Evolutionary conservation across 2,329 filamentous ascomycete genomes (phyloP), one percentile per base, ranked within the genome.

Genomic region (Graphiopsis chlorocephala): DNA sequence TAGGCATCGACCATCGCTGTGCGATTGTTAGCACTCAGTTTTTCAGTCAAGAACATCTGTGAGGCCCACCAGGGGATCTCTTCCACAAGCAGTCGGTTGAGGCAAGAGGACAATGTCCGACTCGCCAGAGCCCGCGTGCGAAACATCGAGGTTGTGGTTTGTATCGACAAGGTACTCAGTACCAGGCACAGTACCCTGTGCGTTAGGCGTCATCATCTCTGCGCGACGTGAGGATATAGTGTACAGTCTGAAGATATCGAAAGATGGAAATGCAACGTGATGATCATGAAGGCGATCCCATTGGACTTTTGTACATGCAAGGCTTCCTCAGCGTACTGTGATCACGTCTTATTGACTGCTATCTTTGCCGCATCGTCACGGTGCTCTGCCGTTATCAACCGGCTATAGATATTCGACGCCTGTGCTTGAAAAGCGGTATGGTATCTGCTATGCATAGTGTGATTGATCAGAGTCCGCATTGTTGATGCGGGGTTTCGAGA

Each of bases 161-260:
- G 74, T 66, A 57, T 76, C 75, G 29, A 77, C 72, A 57, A 77
- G 66, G 64, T 72, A 75, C 33, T 76, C 71, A 0, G 75, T 77
- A n/a, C 74, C 75, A 20, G 75, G 75, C 14, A 77, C 74, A 65
- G 75, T 73, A 23, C 42, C 61, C 4, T 45, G 48, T 28, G 26
- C 47, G 33, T 64, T 26, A 7, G 10, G 4, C 26, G 17, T 12
- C 26, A 25, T 28, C 31, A 57, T 57, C 14, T n/a, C 35, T 42
- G 53, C 17, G 15, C 14, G 7, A 28, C 12, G 15, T 31, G 2
- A 11, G 7, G 8, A 7, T 28, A 31, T 33, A 11, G n/a, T 15
- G 4, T 33, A 14, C 20, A 57, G 31, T 25, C 1, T 15, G 12
- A 26, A 25, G 1, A 23, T 26, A 38, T 38, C 1, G 28, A 25